Evolutionary conservation across 2,329 filamentous ascomycete species (phyloP).

Genomic region (Diplodia corticola): DNA sequence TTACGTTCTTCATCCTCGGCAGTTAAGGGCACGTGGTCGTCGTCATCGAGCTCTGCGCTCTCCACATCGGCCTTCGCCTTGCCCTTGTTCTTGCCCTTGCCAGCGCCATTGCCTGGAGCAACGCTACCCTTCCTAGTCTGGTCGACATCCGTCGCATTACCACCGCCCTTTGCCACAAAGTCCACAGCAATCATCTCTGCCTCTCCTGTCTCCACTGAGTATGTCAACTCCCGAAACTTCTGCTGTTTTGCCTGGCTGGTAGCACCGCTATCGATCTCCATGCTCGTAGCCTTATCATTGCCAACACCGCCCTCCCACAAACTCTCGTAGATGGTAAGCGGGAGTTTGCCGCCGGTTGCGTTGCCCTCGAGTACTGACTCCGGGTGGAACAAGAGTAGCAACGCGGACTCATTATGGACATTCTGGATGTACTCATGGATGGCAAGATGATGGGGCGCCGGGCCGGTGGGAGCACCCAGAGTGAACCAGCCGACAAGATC

Average conservation of each 20-base stretch:
- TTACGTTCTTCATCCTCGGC: slow-evolving; percentile 65
- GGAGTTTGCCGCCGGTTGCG: slow-evolving; percentile 74
- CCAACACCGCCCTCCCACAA: slow-evolving; percentile 44
- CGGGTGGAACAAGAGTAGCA: slow-evolving; percentile 86
- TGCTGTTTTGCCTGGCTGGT: slow-evolving; percentile 45
- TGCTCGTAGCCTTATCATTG: slow-evolving; percentile 38
- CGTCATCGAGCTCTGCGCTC: slow-evolving; percentile 33
- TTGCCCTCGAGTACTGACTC: slow-evolving; percentile 53
- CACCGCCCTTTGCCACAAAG: slow-evolving; percentile 82
- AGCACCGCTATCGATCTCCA: slow-evolving; percentile 62
- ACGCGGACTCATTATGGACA: slow-evolving; percentile 77
- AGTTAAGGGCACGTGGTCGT: slow-evolving; percentile 46
- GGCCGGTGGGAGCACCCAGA: slow-evolving; percentile 70
- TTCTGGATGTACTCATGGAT: slow-evolving; percentile 77
- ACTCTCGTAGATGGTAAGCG: slow-evolving; percentile 88
- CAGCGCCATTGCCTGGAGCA: slow-evolving; percentile 46
- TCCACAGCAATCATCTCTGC: slow-evolving; percentile 98
- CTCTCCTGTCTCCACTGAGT: slow-evolving; percentile 88
- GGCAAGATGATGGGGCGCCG: slow-evolving; percentile 64
- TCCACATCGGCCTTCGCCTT: slow-evolving; percentile 37
- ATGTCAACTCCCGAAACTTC: slow-evolving; percentile 80
- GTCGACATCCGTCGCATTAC: slow-evolving; percentile 69
- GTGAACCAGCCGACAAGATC: slow-evolving; percentile 91
- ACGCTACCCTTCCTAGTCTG: slow-evolving; percentile 24
- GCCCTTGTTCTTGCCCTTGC: slow-evolving; percentile 56